Conservation (phyloP, 192 early-diverging fungal species). For the Borealophlyctis nickersoniae region DNA sequence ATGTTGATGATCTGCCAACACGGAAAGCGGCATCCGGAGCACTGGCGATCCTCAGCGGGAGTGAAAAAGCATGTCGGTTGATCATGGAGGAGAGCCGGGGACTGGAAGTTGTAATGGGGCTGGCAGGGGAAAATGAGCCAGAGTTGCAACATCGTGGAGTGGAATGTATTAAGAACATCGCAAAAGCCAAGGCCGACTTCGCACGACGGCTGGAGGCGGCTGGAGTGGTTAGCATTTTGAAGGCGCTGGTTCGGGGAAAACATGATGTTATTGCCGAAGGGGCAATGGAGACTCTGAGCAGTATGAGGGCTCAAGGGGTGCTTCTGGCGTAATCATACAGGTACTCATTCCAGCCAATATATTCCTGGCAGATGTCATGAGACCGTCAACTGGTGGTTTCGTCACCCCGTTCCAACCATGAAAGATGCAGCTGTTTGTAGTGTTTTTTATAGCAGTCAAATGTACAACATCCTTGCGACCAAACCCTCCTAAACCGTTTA, state of each 20-base stretch:
- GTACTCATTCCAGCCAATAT: no score
- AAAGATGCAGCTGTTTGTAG: no score
- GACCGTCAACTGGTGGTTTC: no score
- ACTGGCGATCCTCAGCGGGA: constrained; percentile 73
- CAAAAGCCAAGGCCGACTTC: constrained; percentile 43
- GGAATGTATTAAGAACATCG: constrained; percentile 70
- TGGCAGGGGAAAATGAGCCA: constrained; percentile 46
- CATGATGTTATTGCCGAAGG: constrained; percentile 47
- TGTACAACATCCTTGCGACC: no score
- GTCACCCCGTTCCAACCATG: no score
- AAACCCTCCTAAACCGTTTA: no score
- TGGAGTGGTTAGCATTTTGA: constrained; percentile 44
- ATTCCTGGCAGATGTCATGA: no score
- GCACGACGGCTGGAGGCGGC: constrained; percentile 45
- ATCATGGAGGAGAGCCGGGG: constrained; percentile 51
- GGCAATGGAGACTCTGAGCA: constrained; percentile 57
- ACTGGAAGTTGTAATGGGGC: constrained; percentile 47
- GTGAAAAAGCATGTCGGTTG: constrained; percentile 51
- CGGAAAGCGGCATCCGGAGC: constrained; percentile 80
- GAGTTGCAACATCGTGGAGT: constrained; percentile 72
- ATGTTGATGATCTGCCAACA: constrained; percentile 82
- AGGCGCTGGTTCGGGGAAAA: constrained; percentile 45
- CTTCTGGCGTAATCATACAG: no score
- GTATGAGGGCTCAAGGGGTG: constrained; percentile 48
- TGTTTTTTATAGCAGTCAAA: no score